phyloP scores from a whole-genome alignment of 1,139 yeast genomes.

The Yamadazyma aaseri region DNA sequence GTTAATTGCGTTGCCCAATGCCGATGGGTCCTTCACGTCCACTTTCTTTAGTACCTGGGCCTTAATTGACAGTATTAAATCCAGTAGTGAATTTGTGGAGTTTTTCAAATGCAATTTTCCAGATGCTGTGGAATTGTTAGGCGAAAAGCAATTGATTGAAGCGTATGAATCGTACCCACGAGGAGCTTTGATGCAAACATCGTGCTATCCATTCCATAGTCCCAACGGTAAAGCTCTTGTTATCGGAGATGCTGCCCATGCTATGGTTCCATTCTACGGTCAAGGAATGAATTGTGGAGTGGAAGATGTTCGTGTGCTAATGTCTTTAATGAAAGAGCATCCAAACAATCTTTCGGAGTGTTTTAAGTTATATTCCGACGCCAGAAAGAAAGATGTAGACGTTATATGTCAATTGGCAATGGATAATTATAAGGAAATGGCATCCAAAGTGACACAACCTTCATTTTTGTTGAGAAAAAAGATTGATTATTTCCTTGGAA shows the following conservation, averaged over 20 bases:
- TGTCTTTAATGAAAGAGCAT: conserved; percentile 55
- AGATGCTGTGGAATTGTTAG: conserved; percentile 72
- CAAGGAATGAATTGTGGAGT: conserved; percentile 98
- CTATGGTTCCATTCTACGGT: conserved; percentile 96
- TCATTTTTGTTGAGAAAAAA: conserved; percentile 64
- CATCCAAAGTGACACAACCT: conserved; percentile 71
- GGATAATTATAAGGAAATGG: conserved; percentile 85
- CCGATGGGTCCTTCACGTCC: conserved; percentile 83
- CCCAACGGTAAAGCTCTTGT: conserved; percentile 62
- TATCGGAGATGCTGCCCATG: conserved; percentile 92
- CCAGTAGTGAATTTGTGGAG: conserved; percentile 40
- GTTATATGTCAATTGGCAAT: conserved; percentile 80
- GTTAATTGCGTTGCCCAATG: conserved; percentile 87
- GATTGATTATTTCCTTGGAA: conserved; percentile 65
- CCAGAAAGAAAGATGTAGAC: conserved; percentile 63
- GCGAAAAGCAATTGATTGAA: conserved; percentile 49
- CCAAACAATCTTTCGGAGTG: conserved; percentile 45
- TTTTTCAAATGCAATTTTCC: conserved; percentile 67
- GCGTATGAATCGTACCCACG: conserved; percentile 65
- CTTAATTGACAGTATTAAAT: conserved; percentile 53
- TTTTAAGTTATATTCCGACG: conserved; percentile 54
- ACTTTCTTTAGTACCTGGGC: conserved; percentile 86
- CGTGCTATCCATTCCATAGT: conserved; percentile 68
- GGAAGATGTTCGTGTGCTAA: conserved; percentile 76
- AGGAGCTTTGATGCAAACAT: conserved; percentile 71